Base-by-base conservation (phyloP, 2,329 filamentous ascomycete species). In the Penicillium sp. region DNA sequence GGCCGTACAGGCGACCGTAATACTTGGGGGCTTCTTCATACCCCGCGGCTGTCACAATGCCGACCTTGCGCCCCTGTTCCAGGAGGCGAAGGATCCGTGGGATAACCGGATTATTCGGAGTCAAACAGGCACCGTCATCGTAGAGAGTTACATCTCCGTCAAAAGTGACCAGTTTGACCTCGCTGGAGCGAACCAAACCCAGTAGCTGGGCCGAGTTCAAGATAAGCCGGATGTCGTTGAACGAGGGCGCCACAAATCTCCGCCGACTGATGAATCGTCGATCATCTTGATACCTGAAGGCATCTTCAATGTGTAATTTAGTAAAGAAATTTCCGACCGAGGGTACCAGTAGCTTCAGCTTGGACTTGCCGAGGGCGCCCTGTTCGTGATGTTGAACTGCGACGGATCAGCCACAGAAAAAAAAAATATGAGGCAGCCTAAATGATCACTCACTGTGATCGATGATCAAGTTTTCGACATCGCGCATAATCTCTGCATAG, bases 91-190 rank as follows among this genome's bases (percentile, higher is more conserved):
- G 68, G 47, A 88, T 84, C 10, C 85, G 82, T 3, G 78, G 78
- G 53, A 98, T 92, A 16, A 96, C 86, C 0, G 92, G 90, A 72
- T 90, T 96, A 16, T 85, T 81, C 0, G 87, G 81, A 54, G 88
- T 86, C 9, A 99, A 81, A 62, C 86, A 91, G 67, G 92, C 83
- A 13, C 95, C 95, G 69, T 99, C 90, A 56, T 92, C 90, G 73
- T 99, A 99, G 23, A 99, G 83, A 1, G 95, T 99, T 50, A 99
- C 92, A 76, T 99, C 95, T 75, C 95, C 95, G 75, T 99, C 95
- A 72, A 99, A 99, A 0, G 95, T 99, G 53, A 96, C 88, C 4
- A 99, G 83, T 66, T 95, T 87, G 9, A 97, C 82, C 4, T 86
- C 83, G 23, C 89, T 88, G 45, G 81, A 79, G 25, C 85, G 86